Conservation (phyloP, 768 basidiomycete species). For the Aureoboletus auriporus region DNA sequence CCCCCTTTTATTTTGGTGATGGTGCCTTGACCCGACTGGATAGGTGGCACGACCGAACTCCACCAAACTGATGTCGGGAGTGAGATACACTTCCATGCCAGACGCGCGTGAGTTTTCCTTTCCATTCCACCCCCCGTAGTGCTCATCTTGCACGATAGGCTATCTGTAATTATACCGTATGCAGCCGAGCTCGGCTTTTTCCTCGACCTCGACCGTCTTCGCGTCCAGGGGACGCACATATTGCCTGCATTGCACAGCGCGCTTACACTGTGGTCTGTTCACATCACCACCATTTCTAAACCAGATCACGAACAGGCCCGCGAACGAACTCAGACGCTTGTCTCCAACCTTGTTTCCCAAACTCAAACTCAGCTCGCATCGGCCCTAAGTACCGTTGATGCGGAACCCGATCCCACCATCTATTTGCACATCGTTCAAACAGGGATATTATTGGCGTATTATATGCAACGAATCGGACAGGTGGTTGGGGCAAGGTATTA, state of each 20-base stretch:
- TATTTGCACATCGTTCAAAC: conserved; percentile 56
- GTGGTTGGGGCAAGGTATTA: conserved; percentile 59
- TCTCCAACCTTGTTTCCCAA: conserved; percentile 40
- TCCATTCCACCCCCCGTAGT: neutral
- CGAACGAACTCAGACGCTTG: neutral
- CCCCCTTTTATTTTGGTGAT: too few species aligned
- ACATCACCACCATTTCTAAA: conserved; percentile 39
- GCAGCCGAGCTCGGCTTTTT: conserved; percentile 64
- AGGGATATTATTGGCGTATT: conserved; percentile 61
- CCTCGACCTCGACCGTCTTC: conserved; percentile 48
- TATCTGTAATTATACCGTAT: conserved; percentile 47
- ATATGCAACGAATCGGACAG: conserved; percentile 58
- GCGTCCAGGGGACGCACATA: conserved; percentile 36
- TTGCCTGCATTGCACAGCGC: conserved; percentile 46
- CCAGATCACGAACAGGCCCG: conserved; percentile 30
- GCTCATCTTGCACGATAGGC: conserved; percentile 8
- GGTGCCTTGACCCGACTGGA: neutral
- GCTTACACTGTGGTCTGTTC: conserved; percentile 51
- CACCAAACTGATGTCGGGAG: neutral
- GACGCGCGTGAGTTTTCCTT: conserved; percentile 10
- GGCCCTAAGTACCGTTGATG: conserved; percentile 37
- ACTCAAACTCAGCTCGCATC: conserved; percentile 45
- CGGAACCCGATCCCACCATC: conserved; percentile 30
- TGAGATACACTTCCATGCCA: neutral
- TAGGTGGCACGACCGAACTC: neutral